Conservation (phyloP, 371 early-diverging fungal species). For the Mucor piriformis region DNA sequence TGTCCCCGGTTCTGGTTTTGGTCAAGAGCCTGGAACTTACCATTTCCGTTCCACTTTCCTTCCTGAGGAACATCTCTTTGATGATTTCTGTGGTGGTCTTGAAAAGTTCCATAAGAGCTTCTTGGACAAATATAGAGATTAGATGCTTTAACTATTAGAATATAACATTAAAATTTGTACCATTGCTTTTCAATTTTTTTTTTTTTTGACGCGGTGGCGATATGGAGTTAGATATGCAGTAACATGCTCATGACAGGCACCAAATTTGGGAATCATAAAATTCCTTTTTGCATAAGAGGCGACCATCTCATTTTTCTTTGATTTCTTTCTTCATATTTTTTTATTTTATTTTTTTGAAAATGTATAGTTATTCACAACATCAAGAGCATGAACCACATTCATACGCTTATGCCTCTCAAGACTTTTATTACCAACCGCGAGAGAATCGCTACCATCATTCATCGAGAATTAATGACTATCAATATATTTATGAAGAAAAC, state of each 20-base stretch:
- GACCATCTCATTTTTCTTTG: background rate
- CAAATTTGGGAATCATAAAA: background rate
- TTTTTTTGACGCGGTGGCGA: background rate
- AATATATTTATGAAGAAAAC: background rate
- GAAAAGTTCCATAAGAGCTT: constrained; percentile 81
- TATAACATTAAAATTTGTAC: background rate
- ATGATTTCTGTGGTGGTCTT: constrained; percentile 78
- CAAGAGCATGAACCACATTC: background rate
- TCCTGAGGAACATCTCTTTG: constrained; percentile 91
- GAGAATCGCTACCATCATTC: background rate
- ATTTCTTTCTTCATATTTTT: background rate
- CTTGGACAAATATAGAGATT: constrained; percentile 69
- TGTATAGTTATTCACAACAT: background rate
- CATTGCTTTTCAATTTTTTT: background rate
- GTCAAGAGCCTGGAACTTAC: constrained; percentile 87
- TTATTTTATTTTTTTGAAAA: background rate
- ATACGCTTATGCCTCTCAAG: background rate
- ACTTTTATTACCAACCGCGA: background rate
- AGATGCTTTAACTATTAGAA: background rate
- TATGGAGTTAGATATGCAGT: background rate
- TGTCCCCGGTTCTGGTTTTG: constrained; percentile 80
- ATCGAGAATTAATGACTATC: background rate
- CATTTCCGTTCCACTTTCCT: constrained; percentile 97
- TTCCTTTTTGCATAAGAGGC: background rate
- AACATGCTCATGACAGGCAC: background rate